These are phyloP conservation scores for Pleurozium schreberi DNA, from an alignment of 225 moss, liverwort and hornwort genomes.

Conservation along the genomic window DNA sequence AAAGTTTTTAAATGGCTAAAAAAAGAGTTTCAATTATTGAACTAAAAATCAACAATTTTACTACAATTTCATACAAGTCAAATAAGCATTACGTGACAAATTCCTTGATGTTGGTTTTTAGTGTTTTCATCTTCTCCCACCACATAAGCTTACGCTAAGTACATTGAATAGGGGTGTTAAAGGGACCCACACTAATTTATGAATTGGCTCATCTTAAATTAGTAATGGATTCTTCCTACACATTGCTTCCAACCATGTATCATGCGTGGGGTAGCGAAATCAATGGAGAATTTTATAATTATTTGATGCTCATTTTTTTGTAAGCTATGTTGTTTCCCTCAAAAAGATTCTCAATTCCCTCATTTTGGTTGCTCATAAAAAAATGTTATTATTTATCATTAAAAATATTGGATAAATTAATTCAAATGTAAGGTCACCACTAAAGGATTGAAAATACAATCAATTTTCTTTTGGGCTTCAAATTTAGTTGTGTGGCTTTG, in stretches of 20 bases:
- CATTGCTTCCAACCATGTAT: neutral
- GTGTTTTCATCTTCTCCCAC: neutral
- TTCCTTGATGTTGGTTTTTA: neutral
- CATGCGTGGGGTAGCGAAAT: fast-evolving
- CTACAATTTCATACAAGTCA: neutral
- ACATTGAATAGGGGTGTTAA: too few species aligned
- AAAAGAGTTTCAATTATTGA: neutral
- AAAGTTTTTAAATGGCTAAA: too few species aligned
- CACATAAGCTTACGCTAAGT: neutral
- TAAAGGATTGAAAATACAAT: neutral
- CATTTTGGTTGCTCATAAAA: neutral
- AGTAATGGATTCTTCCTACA: fast-evolving
- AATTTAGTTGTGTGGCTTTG: neutral
- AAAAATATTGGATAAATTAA: neutral
- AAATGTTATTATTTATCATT: neutral
- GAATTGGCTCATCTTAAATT: fast-evolving
- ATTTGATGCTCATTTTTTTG: neutral
- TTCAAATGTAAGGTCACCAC: fast-evolving
- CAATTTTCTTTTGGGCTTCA: neutral
- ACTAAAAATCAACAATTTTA: neutral
- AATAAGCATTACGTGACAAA: neutral
- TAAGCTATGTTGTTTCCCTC: fast-evolving
- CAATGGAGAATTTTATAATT: neutral
- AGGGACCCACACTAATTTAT: too few species aligned
- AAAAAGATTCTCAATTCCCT: neutral